Evolutionary conservation across 2,329 filamentous ascomycete species (phyloP).

Genomic region (Cladosporium sp.): DNA sequence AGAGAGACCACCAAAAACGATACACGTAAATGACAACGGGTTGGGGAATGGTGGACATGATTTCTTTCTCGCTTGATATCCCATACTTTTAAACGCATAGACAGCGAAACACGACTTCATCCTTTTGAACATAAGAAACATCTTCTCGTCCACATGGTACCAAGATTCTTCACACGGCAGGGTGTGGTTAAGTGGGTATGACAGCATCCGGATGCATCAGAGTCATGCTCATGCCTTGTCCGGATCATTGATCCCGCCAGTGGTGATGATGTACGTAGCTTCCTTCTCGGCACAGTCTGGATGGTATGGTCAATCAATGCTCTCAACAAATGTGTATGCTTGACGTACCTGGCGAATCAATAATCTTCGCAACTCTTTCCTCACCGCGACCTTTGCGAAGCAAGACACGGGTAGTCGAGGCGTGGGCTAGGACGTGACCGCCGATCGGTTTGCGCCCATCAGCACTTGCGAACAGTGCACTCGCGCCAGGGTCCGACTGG

Average conservation of each 20-base stretch:
- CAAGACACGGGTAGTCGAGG: constrained; percentile 62
- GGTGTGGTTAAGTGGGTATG: background rate
- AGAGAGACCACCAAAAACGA: background rate
- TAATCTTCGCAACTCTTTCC: constrained; percentile 65
- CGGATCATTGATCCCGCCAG: constrained; percentile 64
- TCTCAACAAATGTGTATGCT: too few relatives aligned
- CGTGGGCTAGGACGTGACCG: constrained; percentile 66
- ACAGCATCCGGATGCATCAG: background rate
- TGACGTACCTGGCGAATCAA: constrained; percentile 58
- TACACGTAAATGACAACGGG: too few relatives aligned
- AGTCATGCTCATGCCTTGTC: constrained; percentile 49
- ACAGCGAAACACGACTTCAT: background rate
- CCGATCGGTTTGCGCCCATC: constrained; percentile 65
- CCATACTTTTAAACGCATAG: background rate
- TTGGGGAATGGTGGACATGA: background rate
- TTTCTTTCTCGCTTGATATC: background rate
- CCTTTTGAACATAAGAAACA: background rate
- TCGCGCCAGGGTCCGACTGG: constrained; percentile 66
- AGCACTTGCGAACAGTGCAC: constrained; percentile 61
- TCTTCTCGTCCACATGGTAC: background rate
- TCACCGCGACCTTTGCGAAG: constrained; percentile 66
- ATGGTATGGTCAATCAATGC: constrained; percentile 19
- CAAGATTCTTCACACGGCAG: background rate
- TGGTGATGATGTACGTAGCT: constrained; percentile 67
- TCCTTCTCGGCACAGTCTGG: constrained; percentile 64